These are phyloP conservation scores for Sclerospora graminicola DNA, from an alignment of 352 stramenopile species.

Conservation along the genomic window DNA sequence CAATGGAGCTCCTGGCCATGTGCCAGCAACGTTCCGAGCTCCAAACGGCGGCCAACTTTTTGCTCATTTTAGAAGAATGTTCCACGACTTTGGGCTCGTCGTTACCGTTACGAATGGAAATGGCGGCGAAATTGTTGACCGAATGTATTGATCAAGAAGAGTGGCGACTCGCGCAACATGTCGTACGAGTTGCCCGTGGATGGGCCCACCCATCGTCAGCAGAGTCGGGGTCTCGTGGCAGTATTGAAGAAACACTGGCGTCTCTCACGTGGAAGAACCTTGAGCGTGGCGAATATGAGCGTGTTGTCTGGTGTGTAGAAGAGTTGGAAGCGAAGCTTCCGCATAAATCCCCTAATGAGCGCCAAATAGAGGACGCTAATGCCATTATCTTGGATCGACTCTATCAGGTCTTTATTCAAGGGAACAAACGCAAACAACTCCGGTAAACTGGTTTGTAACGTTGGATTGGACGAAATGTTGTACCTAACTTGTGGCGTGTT, in stretches of 20 bases:
- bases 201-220: constrained; percentile 43
- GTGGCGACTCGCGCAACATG: constrained; percentile 57
- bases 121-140: constrained; percentile 47
- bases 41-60: constrained; percentile 71
- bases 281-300: constrained; percentile 48
- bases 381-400: constrained; percentile 22
- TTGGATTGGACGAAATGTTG: not conserved
- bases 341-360: constrained; percentile 10
- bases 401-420: constrained; percentile 29
- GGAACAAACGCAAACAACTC: constrained; percentile 32
- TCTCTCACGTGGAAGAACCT: constrained; percentile 45
- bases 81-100: constrained; percentile 23
- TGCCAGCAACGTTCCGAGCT: constrained; percentile 62
- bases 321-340: constrained; percentile 58
- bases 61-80: constrained; percentile 73
- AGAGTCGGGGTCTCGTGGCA: constrained; percentile 6
- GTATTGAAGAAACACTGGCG: constrained; percentile 57
- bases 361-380: constrained; percentile 13
- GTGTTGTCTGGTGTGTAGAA: constrained; percentile 49
- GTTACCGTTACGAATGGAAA: constrained; percentile 29
- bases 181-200: constrained; percentile 72
- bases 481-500: constrained; percentile 1
- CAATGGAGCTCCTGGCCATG: constrained; percentile 45
- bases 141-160: constrained; percentile 75
- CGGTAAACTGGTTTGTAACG: constrained; percentile 11